Conservation (phyloP, 2,329 filamentous ascomycete genomes). For the Colletotrichum eleusines region DNA sequence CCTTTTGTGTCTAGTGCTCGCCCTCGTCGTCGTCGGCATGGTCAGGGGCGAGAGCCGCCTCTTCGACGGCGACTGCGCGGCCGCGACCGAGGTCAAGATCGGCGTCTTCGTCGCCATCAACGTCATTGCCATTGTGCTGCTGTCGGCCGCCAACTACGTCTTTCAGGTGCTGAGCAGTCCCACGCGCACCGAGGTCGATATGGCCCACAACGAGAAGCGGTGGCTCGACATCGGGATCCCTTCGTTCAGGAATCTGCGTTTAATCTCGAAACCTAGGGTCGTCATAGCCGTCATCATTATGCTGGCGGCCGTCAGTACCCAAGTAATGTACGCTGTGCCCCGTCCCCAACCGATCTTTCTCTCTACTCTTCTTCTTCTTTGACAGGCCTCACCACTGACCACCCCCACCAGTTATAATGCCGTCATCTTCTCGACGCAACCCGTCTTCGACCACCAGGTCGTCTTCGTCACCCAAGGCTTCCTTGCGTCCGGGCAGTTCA, state of each 20-base stretch:
- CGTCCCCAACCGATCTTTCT: not conserved
- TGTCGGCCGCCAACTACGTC: conserved; percentile 65
- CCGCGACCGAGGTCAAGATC: conserved; percentile 53
- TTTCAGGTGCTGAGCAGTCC: conserved; percentile 68
- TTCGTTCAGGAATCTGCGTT: conserved; percentile 61
- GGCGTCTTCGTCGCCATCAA: conserved; percentile 61
- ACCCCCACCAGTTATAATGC: conserved; percentile 61
- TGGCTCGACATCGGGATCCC: conserved; percentile 69
- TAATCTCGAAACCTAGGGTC: conserved; percentile 57
- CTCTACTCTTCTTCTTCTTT: not conserved
- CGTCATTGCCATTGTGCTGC: conserved; percentile 55
- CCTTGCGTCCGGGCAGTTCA: conserved; percentile 53
- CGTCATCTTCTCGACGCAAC: conserved; percentile 59
- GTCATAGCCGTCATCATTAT: conserved; percentile 56
- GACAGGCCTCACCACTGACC: conserved; percentile 41
- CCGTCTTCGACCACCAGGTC: conserved; percentile 50
- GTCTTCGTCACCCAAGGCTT: conserved; percentile 54
- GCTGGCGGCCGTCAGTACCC: conserved; percentile 57
- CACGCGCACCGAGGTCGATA: conserved; percentile 61
- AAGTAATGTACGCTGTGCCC: conserved; percentile 60
- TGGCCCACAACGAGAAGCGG: conserved; percentile 57
- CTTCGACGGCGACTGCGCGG: conserved; percentile 54
- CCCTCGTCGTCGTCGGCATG: conserved; percentile 50
- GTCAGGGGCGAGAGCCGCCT: conserved; percentile 54
- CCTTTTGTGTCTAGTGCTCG: conserved; percentile 55